Conservation (phyloP, 164 flowering plant genomes). For the Chimonanthus praecox region DNA sequence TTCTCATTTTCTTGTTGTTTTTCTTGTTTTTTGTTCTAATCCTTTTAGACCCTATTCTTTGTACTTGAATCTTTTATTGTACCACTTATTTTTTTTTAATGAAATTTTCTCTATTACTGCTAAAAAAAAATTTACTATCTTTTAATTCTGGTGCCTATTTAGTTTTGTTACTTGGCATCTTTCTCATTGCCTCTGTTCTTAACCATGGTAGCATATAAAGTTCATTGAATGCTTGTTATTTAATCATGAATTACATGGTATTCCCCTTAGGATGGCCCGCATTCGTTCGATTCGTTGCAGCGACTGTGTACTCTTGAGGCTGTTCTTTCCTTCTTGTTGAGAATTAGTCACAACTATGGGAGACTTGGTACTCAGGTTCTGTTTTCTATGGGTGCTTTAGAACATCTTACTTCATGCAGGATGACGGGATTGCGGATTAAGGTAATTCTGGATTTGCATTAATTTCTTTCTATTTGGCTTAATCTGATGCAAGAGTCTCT, state of each 20-base stretch:
- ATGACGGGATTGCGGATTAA: slow-evolving; percentile 46
- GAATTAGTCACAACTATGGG: slow-evolving; percentile 82
- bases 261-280: slow-evolving; percentile 46
- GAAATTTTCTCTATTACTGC: too few relatives aligned
- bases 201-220: not conserved
- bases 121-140: too few relatives aligned
- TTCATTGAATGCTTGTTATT: not conserved
- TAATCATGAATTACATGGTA: not conserved
- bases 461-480: not conserved
- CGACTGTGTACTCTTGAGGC: slow-evolving; percentile 74
- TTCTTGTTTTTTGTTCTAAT: too few relatives aligned
- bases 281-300: slow-evolving; percentile 59
- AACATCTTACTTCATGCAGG: slow-evolving; percentile 74
- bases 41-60: too few relatives aligned
- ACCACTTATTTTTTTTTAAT: too few relatives aligned
- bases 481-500: slow-evolving; percentile 6
- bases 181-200: not conserved
- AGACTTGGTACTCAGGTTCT: slow-evolving; percentile 85
- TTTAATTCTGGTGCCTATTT: not conserved
- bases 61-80: too few relatives aligned
- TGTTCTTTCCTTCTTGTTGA: slow-evolving; percentile 64
- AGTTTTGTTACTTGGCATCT: not conserved
- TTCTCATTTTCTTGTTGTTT: too few relatives aligned
- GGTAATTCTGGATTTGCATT: slow-evolving; percentile 14
- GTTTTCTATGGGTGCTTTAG: slow-evolving; percentile 82